phyloP scores from a whole-genome alignment of 306 rosid genomes.

The Ochetophila trinervis region DNA sequence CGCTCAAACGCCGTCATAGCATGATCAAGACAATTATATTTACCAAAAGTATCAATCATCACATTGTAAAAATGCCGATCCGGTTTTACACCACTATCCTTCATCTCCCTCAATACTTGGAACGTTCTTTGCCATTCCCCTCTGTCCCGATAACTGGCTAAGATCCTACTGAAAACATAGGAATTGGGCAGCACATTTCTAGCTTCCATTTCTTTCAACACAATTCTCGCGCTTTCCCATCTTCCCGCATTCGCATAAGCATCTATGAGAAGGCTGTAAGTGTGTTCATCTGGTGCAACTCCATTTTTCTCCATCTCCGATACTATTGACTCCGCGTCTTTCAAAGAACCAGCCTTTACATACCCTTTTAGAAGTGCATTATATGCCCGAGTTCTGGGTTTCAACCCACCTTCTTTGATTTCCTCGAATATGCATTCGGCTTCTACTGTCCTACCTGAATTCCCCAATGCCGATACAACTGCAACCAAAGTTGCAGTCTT shows the following conservation, averaged over 20 bases:
- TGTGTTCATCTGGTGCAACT: constrained; percentile 72
- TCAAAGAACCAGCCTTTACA: constrained; percentile 64
- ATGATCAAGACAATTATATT: constrained; percentile 77
- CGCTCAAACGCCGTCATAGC: constrained; percentile 71
- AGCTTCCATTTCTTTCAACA: constrained; percentile 83
- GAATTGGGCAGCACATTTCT: constrained; percentile 70
- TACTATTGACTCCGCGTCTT: constrained; percentile 73
- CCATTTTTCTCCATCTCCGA: constrained; percentile 80
- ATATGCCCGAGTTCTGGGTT: constrained; percentile 72
- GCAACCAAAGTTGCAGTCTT: constrained; percentile 63
- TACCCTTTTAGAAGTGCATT: constrained; percentile 85
- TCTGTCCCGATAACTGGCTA: constrained; percentile 73
- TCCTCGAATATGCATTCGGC: constrained; percentile 92
- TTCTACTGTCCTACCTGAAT: constrained; percentile 62
- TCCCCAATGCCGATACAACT: constrained; percentile 65
- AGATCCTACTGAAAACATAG: constrained; percentile 63
- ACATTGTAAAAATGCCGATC: constrained; percentile 91
- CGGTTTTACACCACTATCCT: constrained; percentile 62
- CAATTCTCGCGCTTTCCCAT: constrained; percentile 89
- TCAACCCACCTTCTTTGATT: constrained; percentile 68
- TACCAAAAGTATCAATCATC: constrained; percentile 90
- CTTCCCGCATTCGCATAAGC: constrained; percentile 74
- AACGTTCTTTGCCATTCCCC: constrained; percentile 95
- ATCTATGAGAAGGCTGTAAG: constrained; percentile 72
- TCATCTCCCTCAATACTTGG: constrained; percentile 89